Base-by-base conservation (phyloP, 2,329 filamentous ascomycete genomes). In the Fusarium sp. region DNA sequence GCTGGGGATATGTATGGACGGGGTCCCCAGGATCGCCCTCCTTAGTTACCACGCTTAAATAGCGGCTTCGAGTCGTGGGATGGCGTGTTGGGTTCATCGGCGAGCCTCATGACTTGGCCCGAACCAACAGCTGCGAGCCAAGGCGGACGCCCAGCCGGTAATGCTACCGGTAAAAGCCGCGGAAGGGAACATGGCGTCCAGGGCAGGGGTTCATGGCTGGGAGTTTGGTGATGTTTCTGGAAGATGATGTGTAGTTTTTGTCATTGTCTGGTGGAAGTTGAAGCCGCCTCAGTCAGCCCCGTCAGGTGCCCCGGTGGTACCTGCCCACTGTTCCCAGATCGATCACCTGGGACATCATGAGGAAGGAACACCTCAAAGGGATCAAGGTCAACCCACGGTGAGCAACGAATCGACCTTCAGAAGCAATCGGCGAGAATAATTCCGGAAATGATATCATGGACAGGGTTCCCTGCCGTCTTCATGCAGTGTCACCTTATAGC, bases 1-100 rank as follows among this genome's bases (percentile, higher is more conserved):
- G 46, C 36, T 58, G 60, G 61, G 71, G 38, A 64, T 71, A 67
- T 49, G 66, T 71, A 67, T 49, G 69, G 65, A 36, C 20, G 20
- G 71, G 71, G 71, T 65, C 71, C 73, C 73, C 71, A 71, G 75
- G 74, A 77, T 78, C 74, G 68, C 61, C 71, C 67, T 55, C 51
- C 24, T 69, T 36, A 31, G 36, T 36, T 62, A 22, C 66, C 42
- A 35, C 17, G 36, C 63, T 53, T 58, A 68, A 62, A 55, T 46
- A 66, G 71, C 40, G 63, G 62, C 31, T 14, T 31, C 8, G 35
- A 29, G 55, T 36, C 44, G 36, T 38, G 42, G 24, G 11, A 61
- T 68, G 69, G 68, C 70, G 57, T 72, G 69, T 61, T 67, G 53
- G 57, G 60, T 44, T 35, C 31, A 17, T 51, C 20, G 46, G 49